phyloP scores from a whole-genome alignment of 208 protist species.

The Trypanosoma conorhini region DNA sequence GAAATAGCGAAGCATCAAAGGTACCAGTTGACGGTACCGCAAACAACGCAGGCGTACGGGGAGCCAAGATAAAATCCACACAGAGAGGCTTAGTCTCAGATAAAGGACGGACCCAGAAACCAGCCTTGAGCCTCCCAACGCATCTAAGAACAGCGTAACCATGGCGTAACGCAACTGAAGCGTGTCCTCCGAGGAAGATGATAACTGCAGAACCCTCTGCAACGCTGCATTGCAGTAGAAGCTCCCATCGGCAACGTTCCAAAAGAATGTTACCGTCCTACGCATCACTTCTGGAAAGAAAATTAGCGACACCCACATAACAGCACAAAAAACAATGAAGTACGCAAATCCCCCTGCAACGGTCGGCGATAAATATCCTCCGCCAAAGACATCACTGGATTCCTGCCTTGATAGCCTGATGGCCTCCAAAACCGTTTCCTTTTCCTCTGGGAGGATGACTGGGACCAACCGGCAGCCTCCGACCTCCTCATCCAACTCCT shows the following conservation, averaged over 20 bases:
- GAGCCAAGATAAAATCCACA: constrained; percentile 3
- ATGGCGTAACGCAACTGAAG: constrained; percentile 11
- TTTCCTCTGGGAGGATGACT: constrained; percentile 25
- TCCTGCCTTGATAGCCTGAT: constrained; percentile 1
- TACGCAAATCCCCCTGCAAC: background rate
- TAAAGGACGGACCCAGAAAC: constrained; percentile 1
- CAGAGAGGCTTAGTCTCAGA: constrained; percentile 3
- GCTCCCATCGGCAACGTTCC: constrained; percentile 7
- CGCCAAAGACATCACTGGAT: background rate
- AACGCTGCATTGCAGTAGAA: background rate
- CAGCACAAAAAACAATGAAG: constrained; percentile 20
- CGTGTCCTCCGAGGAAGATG: constrained; percentile 1
- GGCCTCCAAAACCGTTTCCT: constrained; percentile 16
- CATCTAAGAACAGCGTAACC: constrained; percentile 15
- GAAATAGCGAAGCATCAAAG: constrained; percentile 14
- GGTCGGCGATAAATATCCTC: background rate
- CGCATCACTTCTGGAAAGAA: constrained; percentile 13
- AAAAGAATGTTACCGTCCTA: background rate
- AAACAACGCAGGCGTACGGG: background rate
- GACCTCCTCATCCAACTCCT: background rate
- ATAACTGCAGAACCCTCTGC: constrained; percentile 3
- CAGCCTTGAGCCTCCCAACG: constrained; percentile 15
- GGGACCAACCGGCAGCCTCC: constrained; percentile 5
- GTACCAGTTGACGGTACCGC: background rate
- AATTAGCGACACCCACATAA: constrained; percentile 1